A percentile compares a stretch with the other conserved stretches of the same genome.
These are phyloP conservation scores for Phytopythium delawarense DNA, from an alignment of 352 stramenopile genomes.

Conservation along the genomic window DNA sequence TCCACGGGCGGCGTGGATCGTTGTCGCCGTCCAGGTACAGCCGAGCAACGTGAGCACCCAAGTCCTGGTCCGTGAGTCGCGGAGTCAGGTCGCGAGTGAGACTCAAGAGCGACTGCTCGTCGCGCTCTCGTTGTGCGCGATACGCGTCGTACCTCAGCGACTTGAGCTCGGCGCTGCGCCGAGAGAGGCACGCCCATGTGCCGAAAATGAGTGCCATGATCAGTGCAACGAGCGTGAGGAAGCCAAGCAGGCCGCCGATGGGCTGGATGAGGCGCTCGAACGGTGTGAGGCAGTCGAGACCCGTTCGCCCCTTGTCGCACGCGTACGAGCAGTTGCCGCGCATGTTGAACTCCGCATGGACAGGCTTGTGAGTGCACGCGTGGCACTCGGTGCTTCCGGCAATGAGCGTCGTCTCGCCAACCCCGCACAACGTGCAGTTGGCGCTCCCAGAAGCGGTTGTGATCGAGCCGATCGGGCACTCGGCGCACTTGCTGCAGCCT, in stretches of 20 bases:
- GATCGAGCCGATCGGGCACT: constrained; percentile 63
- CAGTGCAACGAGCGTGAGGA: constrained; percentile 63
- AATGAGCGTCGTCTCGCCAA: constrained; percentile 67
- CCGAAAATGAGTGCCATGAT: constrained; percentile 51
- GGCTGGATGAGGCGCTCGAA: constrained; percentile 81
- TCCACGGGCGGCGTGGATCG: constrained; percentile 59
- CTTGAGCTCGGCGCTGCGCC: constrained; percentile 43
- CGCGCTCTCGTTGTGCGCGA: constrained; percentile 63
- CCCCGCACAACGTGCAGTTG: constrained; percentile 69
- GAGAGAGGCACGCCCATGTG: constrained; percentile 67
- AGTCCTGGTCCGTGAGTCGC: constrained; percentile 73
- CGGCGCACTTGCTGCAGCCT: constrained; percentile 41
- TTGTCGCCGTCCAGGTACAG: constrained; percentile 78
- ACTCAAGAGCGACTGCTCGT: constrained; percentile 67
- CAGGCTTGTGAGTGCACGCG: constrained; percentile 54
- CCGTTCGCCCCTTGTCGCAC: constrained; percentile 74
- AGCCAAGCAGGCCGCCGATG: constrained; percentile 71
- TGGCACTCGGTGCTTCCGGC: constrained; percentile 42
- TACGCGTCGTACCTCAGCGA: constrained; percentile 63
- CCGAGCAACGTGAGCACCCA: constrained; percentile 61
- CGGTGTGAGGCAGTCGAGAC: constrained; percentile 74
- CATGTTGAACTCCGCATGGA: constrained; percentile 73
- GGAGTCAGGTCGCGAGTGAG: constrained; percentile 69
- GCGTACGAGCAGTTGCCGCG: constrained; percentile 77
- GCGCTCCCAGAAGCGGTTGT: constrained; percentile 35